phyloP scores from a whole-genome alignment of 2,329 filamentous ascomycete species.

The Graphiopsis chlorocephala region DNA sequence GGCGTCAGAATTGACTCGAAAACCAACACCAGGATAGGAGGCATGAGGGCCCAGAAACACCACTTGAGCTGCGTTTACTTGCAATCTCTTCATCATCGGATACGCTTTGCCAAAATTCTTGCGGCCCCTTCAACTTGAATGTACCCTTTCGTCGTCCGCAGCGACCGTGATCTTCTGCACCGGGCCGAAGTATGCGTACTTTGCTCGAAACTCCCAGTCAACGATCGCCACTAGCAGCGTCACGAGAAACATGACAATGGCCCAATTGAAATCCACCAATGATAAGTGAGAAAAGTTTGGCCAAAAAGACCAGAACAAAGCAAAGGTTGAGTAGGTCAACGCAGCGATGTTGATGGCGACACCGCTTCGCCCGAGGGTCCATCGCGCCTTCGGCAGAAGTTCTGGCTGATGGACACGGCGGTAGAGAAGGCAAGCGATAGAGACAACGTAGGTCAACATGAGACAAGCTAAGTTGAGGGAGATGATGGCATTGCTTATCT shows the following conservation, averaged over 20 bases:
- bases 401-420: constrained; percentile 37
- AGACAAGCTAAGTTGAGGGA: constrained; percentile 39
- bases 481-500: constrained; percentile 36
- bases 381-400: constrained; percentile 37
- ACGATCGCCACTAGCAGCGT: constrained; percentile 19
- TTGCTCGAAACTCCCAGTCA: constrained; percentile 20
- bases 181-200: constrained; percentile 21
- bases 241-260: constrained; percentile 33
- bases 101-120: too few relatives aligned
- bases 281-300: constrained; percentile 32
- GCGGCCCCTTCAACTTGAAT: too few relatives aligned
- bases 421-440: constrained; percentile 41
- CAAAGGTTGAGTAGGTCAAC: constrained; percentile 35
- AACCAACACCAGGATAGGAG: too few relatives aligned
- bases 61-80: too few relatives aligned
- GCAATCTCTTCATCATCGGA: too few relatives aligned
- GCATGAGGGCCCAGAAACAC: too few relatives aligned
- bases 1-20: too few relatives aligned
- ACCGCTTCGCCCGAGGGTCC: constrained; percentile 40
- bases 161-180: too few relatives aligned
- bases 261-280: constrained; percentile 50
- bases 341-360: constrained; percentile 38
- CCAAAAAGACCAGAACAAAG: constrained; percentile 45
- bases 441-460: constrained; percentile 42
- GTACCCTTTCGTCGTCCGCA: too few relatives aligned